Percentiles rank a stretch among this genome's conserved stretches.
These are phyloP conservation scores for Papiliotrema flavescens DNA, from an alignment of 1,284 basidiomycete species.

Conservation along the genomic window DNA sequence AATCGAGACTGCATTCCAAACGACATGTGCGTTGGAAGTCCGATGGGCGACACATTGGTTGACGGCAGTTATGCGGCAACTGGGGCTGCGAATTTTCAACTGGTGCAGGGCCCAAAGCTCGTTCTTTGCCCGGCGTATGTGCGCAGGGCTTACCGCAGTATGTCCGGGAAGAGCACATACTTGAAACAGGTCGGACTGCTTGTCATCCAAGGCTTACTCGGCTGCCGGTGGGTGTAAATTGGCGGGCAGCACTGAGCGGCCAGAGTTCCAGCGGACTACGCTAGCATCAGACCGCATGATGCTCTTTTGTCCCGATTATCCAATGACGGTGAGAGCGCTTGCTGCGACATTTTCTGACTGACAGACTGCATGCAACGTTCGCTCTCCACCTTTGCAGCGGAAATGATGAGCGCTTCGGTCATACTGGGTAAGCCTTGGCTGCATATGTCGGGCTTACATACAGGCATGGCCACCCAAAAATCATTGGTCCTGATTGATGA, in stretches of 20 bases:
- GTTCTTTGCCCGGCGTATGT: constrained; percentile 1
- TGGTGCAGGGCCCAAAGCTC: constrained; percentile 83
- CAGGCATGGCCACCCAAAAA: constrained; percentile 68
- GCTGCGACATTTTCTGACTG: not conserved
- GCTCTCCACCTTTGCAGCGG: constrained; percentile 85
- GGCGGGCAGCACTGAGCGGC: not conserved
- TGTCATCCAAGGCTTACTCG: constrained; percentile 78
- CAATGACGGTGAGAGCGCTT: constrained; percentile 59
- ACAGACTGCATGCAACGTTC: constrained; percentile 65
- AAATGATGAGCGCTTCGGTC: constrained; percentile 87
- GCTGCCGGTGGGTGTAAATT: constrained; percentile 60
- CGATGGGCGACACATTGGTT: not conserved
- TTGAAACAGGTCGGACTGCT: constrained; percentile 80
- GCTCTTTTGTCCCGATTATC: constrained; percentile 79
- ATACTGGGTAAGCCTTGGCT: constrained; percentile 60
- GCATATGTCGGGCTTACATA: not conserved
- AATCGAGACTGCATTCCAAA: constrained; percentile 72
- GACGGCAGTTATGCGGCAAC: constrained; percentile 50
- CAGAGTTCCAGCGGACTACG: constrained; percentile 79
- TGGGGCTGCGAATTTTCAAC: constrained; percentile 75
- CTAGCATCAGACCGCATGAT: constrained; percentile 78
- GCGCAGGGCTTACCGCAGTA: constrained; percentile 52
- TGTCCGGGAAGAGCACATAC: constrained; percentile 92
- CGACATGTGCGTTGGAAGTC: constrained; percentile 63
- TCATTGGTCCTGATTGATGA: constrained; percentile 87